Conservation (phyloP, 495 filamentous ascomycete genomes). For the Neurospora cerealis region DNA sequence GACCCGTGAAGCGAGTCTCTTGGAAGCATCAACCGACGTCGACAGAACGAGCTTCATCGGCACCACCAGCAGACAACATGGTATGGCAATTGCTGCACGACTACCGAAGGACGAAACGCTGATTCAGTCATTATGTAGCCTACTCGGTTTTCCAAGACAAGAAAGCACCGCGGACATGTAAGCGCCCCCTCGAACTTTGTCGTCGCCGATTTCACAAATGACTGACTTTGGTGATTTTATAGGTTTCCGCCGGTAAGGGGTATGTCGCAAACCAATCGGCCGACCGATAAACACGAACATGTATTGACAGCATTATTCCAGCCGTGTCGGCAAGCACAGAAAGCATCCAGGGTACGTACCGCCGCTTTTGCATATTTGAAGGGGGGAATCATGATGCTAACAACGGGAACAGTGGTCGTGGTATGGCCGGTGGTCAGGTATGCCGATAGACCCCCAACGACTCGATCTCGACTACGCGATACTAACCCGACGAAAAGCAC, state of each 20-base stretch:
- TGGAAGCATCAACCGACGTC: slow-evolving; percentile 20
- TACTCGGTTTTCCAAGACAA: slow-evolving; percentile 30
- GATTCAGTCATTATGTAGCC: slow-evolving; percentile 15
- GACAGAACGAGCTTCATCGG: slow-evolving; percentile 23
- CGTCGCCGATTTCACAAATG: background rate
- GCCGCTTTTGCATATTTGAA: background rate
- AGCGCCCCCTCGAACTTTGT: slow-evolving; percentile 4
- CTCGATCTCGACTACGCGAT: slow-evolving; percentile 2
- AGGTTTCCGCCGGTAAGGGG: slow-evolving; percentile 32
- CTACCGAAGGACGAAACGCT: slow-evolving; percentile 10
- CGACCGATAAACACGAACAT: slow-evolving; percentile 12
- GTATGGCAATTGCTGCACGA: slow-evolving; percentile 15
- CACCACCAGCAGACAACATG: slow-evolving; percentile 25
- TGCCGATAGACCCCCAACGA: slow-evolving; percentile 4
- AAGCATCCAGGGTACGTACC: slow-evolving; percentile 19
- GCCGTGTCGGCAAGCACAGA: slow-evolving; percentile 30
- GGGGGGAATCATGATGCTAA: background rate
- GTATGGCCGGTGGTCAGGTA: slow-evolving; percentile 32
- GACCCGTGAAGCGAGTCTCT: slow-evolving; percentile 16
- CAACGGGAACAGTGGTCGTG: slow-evolving; percentile 18
- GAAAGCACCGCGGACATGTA: slow-evolving; percentile 32
- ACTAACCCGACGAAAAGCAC: slow-evolving; percentile 24
- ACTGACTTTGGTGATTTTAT: slow-evolving; percentile 14
- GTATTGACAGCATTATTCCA: slow-evolving; percentile 17
- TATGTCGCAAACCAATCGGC: slow-evolving; percentile 14